Evolutionary conservation across 2,329 filamentous ascomycete genomes (phyloP).

Genomic region (Alternaria ethzedia): DNA sequence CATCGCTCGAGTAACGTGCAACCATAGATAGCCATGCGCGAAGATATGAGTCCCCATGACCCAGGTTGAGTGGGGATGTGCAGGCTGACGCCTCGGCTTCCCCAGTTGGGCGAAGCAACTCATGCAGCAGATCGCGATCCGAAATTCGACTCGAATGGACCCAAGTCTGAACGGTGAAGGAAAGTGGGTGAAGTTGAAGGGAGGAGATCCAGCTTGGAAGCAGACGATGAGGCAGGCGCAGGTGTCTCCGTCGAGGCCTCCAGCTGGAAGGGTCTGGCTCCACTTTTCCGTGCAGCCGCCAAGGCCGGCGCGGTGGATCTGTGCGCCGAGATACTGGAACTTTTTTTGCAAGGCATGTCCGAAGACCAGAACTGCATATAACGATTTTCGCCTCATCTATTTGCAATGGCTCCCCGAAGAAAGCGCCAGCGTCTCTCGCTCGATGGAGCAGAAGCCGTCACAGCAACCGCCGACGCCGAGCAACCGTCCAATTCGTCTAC

Average conservation of each 20-base stretch:
- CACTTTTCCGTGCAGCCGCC: constrained; percentile 7
- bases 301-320: constrained; percentile 16
- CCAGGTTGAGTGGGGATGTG: constrained; percentile 8
- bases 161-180: constrained; percentile 2
- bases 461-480: constrained; percentile 33
- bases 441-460: constrained; percentile 44
- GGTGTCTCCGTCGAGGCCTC: background rate
- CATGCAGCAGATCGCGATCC: constrained; percentile 6
- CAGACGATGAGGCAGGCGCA: background rate
- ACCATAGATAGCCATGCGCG: background rate
- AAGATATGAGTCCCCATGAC: background rate
- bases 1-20: background rate
- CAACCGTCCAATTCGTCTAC: constrained; percentile 18
- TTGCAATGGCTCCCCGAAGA: constrained; percentile 47
- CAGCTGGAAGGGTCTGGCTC: constrained; percentile 1
- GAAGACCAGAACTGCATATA: constrained; percentile 1
- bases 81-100: constrained; percentile 1
- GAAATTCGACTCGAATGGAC: background rate
- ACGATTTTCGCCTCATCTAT: background rate
- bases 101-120: background rate
- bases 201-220: background rate
- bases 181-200: background rate
- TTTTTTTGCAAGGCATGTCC: constrained; percentile 16
- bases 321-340: constrained; percentile 15
- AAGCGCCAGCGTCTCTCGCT: constrained; percentile 51